Evolutionary conservation across 768 basidiomycete genomes (phyloP).

Genomic region (Termitomyces sp.): DNA sequence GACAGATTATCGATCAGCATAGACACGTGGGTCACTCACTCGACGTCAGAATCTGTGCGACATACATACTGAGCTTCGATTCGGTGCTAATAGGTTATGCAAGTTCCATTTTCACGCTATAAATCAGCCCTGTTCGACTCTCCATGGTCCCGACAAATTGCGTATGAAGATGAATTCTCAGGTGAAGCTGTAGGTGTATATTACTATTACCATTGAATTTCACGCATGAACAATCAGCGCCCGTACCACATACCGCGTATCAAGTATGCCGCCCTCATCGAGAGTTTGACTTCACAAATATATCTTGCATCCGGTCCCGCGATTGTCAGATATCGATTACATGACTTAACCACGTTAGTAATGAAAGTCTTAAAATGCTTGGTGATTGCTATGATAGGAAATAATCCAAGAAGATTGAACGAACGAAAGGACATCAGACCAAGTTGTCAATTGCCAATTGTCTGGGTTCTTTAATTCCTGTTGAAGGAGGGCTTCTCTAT

Average conservation of each 20-base stretch:
- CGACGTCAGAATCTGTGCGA: conserved; percentile 1
- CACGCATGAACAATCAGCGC: too few relatives aligned
- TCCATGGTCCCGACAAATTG: not conserved
- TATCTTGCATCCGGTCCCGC: not conserved
- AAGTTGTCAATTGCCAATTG: not conserved
- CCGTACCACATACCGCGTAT: too few relatives aligned
- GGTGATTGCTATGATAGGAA: conserved; percentile 12
- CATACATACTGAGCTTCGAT: not conserved
- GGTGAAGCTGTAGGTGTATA: too few relatives aligned
- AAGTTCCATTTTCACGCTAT: not conserved
- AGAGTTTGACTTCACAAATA: not conserved
- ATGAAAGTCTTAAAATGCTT: not conserved
- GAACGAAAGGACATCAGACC: not conserved
- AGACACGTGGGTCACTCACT: not conserved
- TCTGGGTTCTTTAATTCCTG: not conserved
- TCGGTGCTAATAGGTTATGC: conserved; percentile 1
- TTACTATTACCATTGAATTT: too few relatives aligned
- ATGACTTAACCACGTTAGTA: conserved; percentile 5
- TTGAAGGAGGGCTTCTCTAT: not conserved
- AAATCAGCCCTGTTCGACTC: not conserved
- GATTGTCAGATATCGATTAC: not conserved
- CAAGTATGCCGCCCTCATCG: too few relatives aligned
- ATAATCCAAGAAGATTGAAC: not conserved
- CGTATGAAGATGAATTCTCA: not conserved
- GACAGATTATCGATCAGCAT: not conserved